These are phyloP conservation scores for Cruciata laevipes DNA, from an alignment of 257 asterid species.

Conservation along the genomic window DNA sequence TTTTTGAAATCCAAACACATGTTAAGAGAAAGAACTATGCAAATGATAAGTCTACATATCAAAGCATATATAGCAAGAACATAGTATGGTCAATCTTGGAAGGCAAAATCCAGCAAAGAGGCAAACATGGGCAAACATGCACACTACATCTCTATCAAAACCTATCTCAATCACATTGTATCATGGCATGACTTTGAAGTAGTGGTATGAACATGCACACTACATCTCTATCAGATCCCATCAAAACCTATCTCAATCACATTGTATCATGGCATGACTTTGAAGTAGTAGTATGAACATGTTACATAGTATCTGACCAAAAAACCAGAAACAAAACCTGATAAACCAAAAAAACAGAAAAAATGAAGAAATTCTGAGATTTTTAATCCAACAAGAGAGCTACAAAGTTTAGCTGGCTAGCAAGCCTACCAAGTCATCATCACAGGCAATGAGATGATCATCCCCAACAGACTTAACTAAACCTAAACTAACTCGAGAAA, in stretches of 20 bases:
- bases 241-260: neutral
- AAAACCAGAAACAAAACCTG: neutral
- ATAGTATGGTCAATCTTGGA: neutral
- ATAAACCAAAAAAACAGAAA: neutral
- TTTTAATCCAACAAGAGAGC: neutral
- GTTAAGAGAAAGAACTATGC: no score
- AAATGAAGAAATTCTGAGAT: neutral
- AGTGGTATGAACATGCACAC: neutral
- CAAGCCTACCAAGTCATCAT: conserved; percentile 5
- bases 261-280: neutral
- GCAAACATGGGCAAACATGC: neutral
- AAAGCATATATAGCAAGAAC: neutral
- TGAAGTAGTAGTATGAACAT: no score
- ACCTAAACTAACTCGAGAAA: neutral
- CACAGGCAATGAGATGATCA: neutral
- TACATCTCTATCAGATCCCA: neutral
- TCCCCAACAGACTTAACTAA: conserved; percentile 4
- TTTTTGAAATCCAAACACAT: no score
- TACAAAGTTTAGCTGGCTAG: neutral
- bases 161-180: neutral
- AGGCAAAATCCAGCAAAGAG: neutral
- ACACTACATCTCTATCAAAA: neutral
- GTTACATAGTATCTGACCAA: no score
- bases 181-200: neutral
- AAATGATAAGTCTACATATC: no score